These are phyloP conservation scores for Lactifluus pinguis DNA, from an alignment of 768 basidiomycete genomes.

Conservation along the genomic window DNA sequence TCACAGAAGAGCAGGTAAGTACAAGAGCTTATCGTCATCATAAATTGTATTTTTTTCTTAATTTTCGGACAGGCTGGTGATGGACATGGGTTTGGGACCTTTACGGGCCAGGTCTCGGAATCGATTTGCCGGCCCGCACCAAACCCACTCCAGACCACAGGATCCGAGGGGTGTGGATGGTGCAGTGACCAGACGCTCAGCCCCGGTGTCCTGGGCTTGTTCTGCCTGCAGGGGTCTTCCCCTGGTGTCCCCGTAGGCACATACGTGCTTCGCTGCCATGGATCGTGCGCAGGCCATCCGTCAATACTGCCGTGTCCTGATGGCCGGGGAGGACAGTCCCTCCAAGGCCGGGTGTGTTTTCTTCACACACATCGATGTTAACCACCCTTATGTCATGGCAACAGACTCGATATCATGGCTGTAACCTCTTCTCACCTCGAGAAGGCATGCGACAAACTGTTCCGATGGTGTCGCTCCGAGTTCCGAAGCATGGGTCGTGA, in stretches of 20 bases:
- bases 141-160: too few relatives aligned
- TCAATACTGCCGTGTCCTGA: constrained; percentile 74
- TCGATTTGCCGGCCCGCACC: too few relatives aligned
- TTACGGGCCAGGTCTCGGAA: too few relatives aligned
- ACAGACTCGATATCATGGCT: constrained; percentile 82
- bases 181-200: too few relatives aligned
- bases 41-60: too few relatives aligned
- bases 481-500: constrained; percentile 74
- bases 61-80: too few relatives aligned
- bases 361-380: neutral
- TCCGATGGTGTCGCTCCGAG: constrained; percentile 78
- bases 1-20: too few relatives aligned
- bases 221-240: too few relatives aligned
- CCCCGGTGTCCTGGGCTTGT: too few relatives aligned
- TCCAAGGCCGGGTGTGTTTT: constrained; percentile 59
- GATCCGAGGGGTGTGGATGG: too few relatives aligned
- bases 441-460: constrained; percentile 82
- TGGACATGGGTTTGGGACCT: too few relatives aligned
- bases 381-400: neutral
- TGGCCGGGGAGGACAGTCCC: constrained; percentile 76
- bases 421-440: constrained; percentile 76
- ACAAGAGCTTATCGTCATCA: too few relatives aligned
- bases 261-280: constrained; percentile 75
- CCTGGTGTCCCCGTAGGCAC: constrained; percentile 68
- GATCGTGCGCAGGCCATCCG: constrained; percentile 79